Percentiles rank a stretch among this genome's conserved stretches.
phyloP scores from a whole-genome alignment of 2,329 filamentous ascomycete genomes.

The Tolypocladium nubicola region DNA sequence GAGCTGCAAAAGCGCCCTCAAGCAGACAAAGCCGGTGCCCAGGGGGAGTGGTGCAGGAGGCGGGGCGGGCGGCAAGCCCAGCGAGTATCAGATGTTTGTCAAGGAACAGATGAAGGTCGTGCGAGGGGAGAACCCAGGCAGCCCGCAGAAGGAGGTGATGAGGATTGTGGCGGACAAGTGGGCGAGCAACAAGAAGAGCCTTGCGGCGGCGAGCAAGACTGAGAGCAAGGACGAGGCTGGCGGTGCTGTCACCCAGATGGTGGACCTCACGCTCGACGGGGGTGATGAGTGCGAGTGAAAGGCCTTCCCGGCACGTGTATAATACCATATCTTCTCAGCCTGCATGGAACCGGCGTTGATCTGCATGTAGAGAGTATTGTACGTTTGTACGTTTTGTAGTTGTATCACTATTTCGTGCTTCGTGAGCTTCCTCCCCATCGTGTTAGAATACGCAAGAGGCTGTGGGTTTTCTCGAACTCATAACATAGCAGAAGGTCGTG shows the following conservation, averaged over 20 bases:
- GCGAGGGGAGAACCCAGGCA: slow-evolving; percentile 42
- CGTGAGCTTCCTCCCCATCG: background rate
- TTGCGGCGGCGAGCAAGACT: slow-evolving; percentile 17
- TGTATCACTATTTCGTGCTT: background rate
- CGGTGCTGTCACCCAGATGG: background rate
- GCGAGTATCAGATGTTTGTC: slow-evolving; percentile 42
- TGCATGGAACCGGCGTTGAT: background rate
- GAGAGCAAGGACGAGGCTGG: slow-evolving; percentile 6
- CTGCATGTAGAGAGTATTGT: background rate
- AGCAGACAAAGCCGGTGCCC: slow-evolving; percentile 73
- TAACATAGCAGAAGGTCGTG: background rate
- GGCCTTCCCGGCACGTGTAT: background rate
- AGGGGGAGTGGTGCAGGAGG: slow-evolving; percentile 6
- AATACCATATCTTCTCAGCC: background rate
- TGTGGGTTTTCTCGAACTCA: background rate
- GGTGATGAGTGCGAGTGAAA: background rate
- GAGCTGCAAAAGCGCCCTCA: slow-evolving; percentile 56
- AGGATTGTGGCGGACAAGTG: slow-evolving; percentile 54
- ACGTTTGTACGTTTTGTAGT: background rate
- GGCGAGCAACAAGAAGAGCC: slow-evolving; percentile 34
- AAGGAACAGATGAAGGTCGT: slow-evolving; percentile 58
- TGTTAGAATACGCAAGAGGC: background rate
- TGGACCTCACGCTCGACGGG: background rate
- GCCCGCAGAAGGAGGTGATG: slow-evolving; percentile 60
- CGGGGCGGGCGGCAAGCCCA: slow-evolving; percentile 16